phyloP scores from a whole-genome alignment of 495 filamentous ascomycete species.

The Aspergillus carlsbadensis region DNA sequence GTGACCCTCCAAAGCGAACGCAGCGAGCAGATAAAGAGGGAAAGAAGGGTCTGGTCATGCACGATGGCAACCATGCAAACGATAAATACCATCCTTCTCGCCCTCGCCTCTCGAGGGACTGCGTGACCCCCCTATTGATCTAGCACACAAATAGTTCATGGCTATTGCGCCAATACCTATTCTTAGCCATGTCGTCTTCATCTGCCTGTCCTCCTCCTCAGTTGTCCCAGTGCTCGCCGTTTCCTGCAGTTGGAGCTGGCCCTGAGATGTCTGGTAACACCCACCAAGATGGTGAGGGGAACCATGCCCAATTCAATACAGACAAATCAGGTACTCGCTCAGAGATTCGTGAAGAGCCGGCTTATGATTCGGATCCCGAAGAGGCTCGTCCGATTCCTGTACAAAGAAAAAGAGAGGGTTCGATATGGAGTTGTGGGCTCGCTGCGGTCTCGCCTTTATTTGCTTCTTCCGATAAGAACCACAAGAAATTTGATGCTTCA shows the following conservation, averaged over 20 bases:
- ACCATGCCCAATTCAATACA: neutral
- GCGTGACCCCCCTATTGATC: neutral
- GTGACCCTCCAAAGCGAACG: neutral
- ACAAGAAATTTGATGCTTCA: constrained; percentile 9
- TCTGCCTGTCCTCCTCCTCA: neutral
- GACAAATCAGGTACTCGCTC: neutral
- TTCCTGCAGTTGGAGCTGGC: neutral
- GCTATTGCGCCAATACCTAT: constrained; percentile 3
- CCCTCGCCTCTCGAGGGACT: neutral
- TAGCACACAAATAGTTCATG: neutral
- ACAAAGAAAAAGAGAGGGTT: neutral
- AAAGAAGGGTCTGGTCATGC: constrained; percentile 3
- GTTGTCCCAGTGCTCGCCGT: neutral
- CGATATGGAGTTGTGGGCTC: constrained; percentile 15
- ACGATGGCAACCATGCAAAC: neutral
- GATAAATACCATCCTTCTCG: neutral
- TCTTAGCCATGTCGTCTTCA: constrained; percentile 7
- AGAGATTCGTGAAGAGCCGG: neutral
- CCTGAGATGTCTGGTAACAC: neutral
- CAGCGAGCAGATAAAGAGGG: constrained; percentile 2
- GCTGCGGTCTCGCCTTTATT: constrained; percentile 16
- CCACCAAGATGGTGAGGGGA: neutral
- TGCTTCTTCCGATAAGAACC: constrained; percentile 7
- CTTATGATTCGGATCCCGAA: neutral
- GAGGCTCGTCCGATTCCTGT: neutral